Percentiles rank a stretch among this genome's conserved stretches.
Evolutionary conservation across 1,284 basidiomycete species (phyloP).

Genomic region (Papiliotrema flavescens): DNA sequence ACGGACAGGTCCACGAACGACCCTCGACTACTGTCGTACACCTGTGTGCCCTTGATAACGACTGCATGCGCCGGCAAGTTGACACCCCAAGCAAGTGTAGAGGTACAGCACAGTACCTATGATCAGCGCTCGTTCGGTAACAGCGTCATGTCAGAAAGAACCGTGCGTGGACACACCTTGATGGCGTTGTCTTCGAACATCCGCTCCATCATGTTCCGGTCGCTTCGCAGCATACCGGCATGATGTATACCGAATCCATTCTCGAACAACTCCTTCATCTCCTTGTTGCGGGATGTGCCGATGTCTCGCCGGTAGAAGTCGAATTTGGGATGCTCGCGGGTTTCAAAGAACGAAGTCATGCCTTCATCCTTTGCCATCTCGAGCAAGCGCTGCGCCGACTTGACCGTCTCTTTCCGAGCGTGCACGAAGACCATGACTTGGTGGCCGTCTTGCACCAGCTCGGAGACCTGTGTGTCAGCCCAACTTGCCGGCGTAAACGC

Average conservation of each 20-base stretch:
- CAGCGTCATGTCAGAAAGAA: background rate
- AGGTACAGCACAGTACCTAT: constrained; percentile 94
- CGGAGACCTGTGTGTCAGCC: constrained; percentile 56
- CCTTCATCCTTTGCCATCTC: constrained; percentile 77
- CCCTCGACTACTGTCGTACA: constrained; percentile 87
- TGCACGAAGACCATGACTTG: constrained; percentile 99
- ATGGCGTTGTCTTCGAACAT: constrained; percentile 90
- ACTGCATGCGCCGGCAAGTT: constrained; percentile 98
- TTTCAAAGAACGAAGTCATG: constrained; percentile 70
- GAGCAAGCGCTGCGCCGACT: constrained; percentile 77
- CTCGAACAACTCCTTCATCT: constrained; percentile 94
- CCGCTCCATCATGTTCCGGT: constrained; percentile 92
- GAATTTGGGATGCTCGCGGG: constrained; percentile 72
- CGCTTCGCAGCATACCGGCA: constrained; percentile 93
- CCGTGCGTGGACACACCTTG: constrained; percentile 67
- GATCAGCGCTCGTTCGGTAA: background rate
- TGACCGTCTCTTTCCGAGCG: constrained; percentile 96
- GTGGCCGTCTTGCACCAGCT: constrained; percentile 80
- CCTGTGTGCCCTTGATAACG: constrained; percentile 96
- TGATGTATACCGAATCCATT: constrained; percentile 96
- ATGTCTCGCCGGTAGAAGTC: constrained; percentile 74
- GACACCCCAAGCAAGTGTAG: constrained; percentile 98
- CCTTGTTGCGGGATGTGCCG: constrained; percentile 77
- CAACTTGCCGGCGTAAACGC: background rate
- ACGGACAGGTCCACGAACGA: constrained; percentile 90